phyloP scores from a whole-genome alignment of 768 basidiomycete genomes.

The Phanerochaete carnosa region DNA sequence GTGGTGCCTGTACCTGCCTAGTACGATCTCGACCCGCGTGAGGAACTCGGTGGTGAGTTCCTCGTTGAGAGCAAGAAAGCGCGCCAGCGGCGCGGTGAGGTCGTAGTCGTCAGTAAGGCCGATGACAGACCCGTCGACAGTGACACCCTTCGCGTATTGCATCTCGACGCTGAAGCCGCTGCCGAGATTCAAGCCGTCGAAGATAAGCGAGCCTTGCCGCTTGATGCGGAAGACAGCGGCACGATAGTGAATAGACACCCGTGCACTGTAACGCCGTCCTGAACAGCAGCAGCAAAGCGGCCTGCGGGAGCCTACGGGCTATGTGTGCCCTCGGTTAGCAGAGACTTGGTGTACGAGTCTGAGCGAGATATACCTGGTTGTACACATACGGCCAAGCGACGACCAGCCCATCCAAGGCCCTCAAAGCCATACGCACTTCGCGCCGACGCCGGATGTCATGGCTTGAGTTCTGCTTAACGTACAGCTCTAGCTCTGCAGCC shows the following conservation, averaged over 20 bases:
- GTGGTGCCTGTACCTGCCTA: constrained; percentile 51
- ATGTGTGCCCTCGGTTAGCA: not conserved
- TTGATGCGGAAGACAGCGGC: constrained; percentile 48
- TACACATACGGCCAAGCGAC: constrained; percentile 67
- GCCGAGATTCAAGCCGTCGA: constrained; percentile 54
- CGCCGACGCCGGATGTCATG: constrained; percentile 45
- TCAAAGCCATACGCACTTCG: constrained; percentile 57
- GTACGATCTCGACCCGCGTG: constrained; percentile 39
- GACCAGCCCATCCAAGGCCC: constrained; percentile 60
- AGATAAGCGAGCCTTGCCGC: constrained; percentile 47
- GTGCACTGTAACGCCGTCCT: constrained; percentile 47
- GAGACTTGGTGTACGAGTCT: not conserved
- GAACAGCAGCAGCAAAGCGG: constrained; percentile 38
- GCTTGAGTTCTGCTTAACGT: constrained; percentile 60
- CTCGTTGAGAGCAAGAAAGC: constrained; percentile 58
- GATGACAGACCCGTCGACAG: constrained; percentile 47
- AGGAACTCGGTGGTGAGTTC: constrained; percentile 43
- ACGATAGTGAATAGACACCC: constrained; percentile 42
- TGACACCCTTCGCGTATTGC: constrained; percentile 50
- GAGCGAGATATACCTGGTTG: constrained; percentile 37
- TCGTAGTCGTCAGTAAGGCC: constrained; percentile 67
- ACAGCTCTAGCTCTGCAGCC: constrained; percentile 49
- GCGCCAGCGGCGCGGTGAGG: constrained; percentile 58
- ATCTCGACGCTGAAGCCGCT: constrained; percentile 68
- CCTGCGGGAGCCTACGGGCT: constrained; percentile 48